Percentiles rank a stretch among this genome's conserved stretches.
These are phyloP conservation scores for Leccinellum albellum DNA, from an alignment of 768 basidiomycete genomes.

Conservation along the genomic window DNA sequence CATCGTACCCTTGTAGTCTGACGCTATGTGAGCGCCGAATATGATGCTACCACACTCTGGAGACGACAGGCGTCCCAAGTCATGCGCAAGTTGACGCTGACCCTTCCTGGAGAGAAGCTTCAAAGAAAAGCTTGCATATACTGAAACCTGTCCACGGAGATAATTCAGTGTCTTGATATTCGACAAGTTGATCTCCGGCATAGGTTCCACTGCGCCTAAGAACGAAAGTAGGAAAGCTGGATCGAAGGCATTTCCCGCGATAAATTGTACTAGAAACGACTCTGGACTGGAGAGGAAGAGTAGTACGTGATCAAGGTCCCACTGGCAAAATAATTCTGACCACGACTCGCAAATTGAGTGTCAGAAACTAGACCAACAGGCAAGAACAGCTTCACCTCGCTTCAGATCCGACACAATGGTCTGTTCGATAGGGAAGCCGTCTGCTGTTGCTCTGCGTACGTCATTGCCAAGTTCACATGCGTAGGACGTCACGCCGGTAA, in stretches of 20 bases:
- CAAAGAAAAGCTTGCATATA: constrained; percentile 36
- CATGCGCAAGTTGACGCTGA: constrained; percentile 25
- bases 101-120: constrained; percentile 26
- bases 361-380: not conserved
- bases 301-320: too few relatives aligned
- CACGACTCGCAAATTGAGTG: not conserved
- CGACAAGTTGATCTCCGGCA: constrained; percentile 22
- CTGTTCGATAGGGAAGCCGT: constrained; percentile 39
- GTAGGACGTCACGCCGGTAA: not conserved
- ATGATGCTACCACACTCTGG: constrained; percentile 27
- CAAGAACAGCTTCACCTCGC: constrained; percentile 26
- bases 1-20: constrained; percentile 9
- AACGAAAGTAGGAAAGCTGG: constrained; percentile 37
- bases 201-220: constrained; percentile 16
- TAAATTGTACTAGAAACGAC: constrained; percentile 51
- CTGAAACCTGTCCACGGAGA: constrained; percentile 44
- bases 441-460: constrained; percentile 35
- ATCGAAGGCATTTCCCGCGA: constrained; percentile 55
- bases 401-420: constrained; percentile 38
- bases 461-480: constrained; percentile 35
- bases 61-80: constrained; percentile 26
- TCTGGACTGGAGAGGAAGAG: constrained; percentile 42
- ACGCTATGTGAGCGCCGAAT: constrained; percentile 28
- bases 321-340: constrained; percentile 55
- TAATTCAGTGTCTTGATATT: constrained; percentile 41